phyloP scores from a whole-genome alignment of 768 basidiomycete species.

The Boletellus emodensis region DNA sequence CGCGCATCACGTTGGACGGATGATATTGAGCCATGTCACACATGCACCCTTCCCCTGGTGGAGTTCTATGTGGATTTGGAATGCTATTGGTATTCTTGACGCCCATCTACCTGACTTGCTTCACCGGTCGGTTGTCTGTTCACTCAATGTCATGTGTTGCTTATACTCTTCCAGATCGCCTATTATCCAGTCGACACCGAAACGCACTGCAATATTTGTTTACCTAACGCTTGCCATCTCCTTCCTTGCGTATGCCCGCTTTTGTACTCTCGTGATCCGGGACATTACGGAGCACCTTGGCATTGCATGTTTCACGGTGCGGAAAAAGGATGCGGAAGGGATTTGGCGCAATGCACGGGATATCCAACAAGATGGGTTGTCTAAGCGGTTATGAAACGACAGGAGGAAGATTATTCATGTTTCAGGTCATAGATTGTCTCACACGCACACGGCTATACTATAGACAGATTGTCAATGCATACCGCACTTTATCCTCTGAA shows the following conservation, averaged over 20 bases:
- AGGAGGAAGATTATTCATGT: neutral
- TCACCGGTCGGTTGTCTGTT: slow-evolving; percentile 48
- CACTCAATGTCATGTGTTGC: slow-evolving; percentile 1
- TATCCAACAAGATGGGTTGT: slow-evolving; percentile 23
- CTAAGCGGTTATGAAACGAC: slow-evolving; percentile 17
- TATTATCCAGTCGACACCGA: slow-evolving; percentile 66
- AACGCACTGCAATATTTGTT: slow-evolving; percentile 66
- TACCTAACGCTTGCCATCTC: slow-evolving; percentile 66
- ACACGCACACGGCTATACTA: neutral
- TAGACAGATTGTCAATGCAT: slow-evolving; percentile 1
- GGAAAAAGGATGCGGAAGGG: slow-evolving; percentile 73
- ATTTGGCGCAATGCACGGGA: slow-evolving; percentile 46
- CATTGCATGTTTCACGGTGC: slow-evolving; percentile 91
- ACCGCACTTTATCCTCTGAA: neutral
- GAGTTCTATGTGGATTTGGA: slow-evolving; percentile 87
- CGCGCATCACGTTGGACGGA: slow-evolving; percentile 83
- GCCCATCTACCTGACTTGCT: slow-evolving; percentile 72
- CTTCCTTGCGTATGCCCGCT: slow-evolving; percentile 66
- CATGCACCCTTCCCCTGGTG: slow-evolving; percentile 78
- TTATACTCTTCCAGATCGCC: slow-evolving; percentile 47
- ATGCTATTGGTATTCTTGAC: slow-evolving; percentile 70
- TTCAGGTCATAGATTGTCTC: neutral
- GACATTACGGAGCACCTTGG: slow-evolving; percentile 91
- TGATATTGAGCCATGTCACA: slow-evolving; percentile 93
- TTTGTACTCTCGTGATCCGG: slow-evolving; percentile 76